Percentiles rank a stretch among this genome's conserved stretches.
Conservation (phyloP, 192 early-diverging fungal species). For the Geranomyces michiganensis region DNA sequence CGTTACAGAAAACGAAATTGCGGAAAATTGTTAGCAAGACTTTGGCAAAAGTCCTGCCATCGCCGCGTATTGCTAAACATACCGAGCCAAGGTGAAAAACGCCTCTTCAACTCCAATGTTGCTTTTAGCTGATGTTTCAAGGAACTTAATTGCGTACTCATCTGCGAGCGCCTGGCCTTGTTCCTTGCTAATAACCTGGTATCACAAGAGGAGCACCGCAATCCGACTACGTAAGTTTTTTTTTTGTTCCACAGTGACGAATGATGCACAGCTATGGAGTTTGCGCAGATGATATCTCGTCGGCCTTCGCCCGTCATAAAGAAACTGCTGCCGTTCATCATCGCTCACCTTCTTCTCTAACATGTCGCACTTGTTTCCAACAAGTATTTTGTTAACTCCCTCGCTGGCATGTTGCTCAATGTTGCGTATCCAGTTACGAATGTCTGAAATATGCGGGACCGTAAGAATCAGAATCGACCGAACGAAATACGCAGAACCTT, state of each 20-base stretch:
- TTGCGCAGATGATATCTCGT: no score
- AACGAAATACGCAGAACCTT: no score
- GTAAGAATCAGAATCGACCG: no score
- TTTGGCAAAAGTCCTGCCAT: neutral
- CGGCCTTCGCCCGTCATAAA: no score
- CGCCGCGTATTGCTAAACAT: slow-evolving; percentile 7
- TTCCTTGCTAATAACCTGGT: slow-evolving; percentile 92
- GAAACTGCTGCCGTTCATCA: no score
- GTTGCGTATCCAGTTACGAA: slow-evolving; percentile 99
- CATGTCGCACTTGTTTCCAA: slow-evolving; percentile 99
- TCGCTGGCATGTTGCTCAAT: slow-evolving; percentile 99
- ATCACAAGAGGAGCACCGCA: neutral
- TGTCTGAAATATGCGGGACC: slow-evolving; percentile 63
- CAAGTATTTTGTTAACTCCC: slow-evolving; percentile 97
- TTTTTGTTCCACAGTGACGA: no score
- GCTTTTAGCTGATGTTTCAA: slow-evolving; percentile 98
- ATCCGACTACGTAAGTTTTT: no score
- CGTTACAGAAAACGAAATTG: no score
- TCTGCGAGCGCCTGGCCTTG: slow-evolving; percentile 94
- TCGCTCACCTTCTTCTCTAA: slow-evolving; percentile 80
- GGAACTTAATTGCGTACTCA: slow-evolving; percentile 92
- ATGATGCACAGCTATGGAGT: no score
- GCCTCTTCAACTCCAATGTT: slow-evolving; percentile 95
- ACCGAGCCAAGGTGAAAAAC: slow-evolving; percentile 94
- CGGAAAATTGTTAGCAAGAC: neutral